Base-by-base conservation (phyloP, 768 basidiomycete genomes). In the Pholiota microspora region DNA sequence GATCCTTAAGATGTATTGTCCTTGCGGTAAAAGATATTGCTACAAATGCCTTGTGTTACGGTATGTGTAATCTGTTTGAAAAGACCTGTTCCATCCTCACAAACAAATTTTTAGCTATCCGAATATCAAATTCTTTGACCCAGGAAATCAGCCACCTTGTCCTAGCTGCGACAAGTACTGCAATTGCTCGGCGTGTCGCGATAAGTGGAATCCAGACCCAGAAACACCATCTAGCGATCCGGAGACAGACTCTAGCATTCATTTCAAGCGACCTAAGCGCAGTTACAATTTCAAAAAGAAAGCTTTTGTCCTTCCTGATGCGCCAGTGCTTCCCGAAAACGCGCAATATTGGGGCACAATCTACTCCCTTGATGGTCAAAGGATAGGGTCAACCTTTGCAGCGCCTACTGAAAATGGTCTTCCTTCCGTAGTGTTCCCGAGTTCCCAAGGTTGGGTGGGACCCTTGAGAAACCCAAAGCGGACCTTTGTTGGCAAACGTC, bases 91-190 rank as follows among this genome's bases (percentile, higher is more conserved):
- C 15, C 9, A 13, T n/a, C 24, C 25, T 50, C 27, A 38, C 32
- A n/a, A 21, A 29, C 13, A 35, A 27, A 31, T 7, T 50, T 24
- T 36, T 52, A 74, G 73, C 34, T 73, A 73, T 53, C 64, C 61
- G 5, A 31, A 31, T 61, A 64, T n/a, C 2, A 27, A 61, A 25
- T 47, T 50, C 6, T 69, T 67, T 47, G 54, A 65, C 21, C 6
- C 44, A 3, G 12, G 9, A 12, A 7, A 25, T 10, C 51, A 42
- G 40, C 2, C 24, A 18, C 8, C 23, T 4, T 55, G 54, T 29
- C 54, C 54, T 2, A 32, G 8, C 24, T 55, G 54, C 24, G 38
- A 49, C 9, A 16, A 25, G 7, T 32, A 21, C 2, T 55, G 54
- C 38, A 55, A 42, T 18, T 55, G 54, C 24, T 25, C 54, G 18